phyloP scores from a whole-genome alignment of 2,329 filamentous ascomycete genomes.

The Apiospora saccharicola region DNA sequence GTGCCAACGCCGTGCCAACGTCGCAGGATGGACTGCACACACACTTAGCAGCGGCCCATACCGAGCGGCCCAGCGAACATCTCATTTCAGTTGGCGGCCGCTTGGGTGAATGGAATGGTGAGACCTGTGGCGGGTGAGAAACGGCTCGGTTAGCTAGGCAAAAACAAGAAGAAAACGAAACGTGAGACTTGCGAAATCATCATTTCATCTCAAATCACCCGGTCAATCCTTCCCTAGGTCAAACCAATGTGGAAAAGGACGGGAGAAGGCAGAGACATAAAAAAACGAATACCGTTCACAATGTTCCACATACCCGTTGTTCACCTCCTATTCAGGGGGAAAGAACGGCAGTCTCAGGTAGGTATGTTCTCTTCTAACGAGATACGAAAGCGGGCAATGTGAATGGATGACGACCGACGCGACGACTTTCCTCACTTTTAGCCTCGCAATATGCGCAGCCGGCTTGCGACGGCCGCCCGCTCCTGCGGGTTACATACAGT shows the following conservation, averaged over 20 bases:
- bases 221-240: not conserved
- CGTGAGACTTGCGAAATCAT: constrained; percentile 1
- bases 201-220: not conserved
- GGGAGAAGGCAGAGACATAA: not conserved
- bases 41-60: not conserved
- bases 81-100: not conserved
- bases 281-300: not conserved
- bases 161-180: not conserved
- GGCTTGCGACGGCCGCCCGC: not conserved
- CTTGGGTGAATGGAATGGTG: not conserved
- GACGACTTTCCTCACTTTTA: not conserved
- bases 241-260: not conserved
- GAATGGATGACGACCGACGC: not conserved
- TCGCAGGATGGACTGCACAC: not conserved
- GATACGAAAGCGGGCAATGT: constrained; percentile 2
- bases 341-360: not conserved
- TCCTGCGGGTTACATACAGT: not conserved
- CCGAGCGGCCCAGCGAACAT: not conserved
- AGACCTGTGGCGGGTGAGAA: constrained; percentile 13
- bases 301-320: not conserved
- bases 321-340: not conserved
- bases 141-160: not conserved
- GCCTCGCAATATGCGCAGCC: not conserved
- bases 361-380: not conserved
- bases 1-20: constrained; percentile 3